Base-by-base conservation (phyloP, 305 asterid species). In the Fraxinus sp. region DNA sequence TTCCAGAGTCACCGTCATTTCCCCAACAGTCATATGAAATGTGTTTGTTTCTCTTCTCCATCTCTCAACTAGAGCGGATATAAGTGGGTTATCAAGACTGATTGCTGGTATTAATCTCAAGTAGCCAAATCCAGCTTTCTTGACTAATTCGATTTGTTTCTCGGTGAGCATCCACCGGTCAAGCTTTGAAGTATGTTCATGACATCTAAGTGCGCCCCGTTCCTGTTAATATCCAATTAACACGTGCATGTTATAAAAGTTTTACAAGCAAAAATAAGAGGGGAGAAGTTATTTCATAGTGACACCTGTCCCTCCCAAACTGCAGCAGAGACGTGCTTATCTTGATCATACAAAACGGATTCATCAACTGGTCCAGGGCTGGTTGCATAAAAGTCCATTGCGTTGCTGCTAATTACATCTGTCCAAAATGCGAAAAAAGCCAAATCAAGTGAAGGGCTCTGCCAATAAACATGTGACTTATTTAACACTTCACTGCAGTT, bases 1-100 rank as follows among this genome's bases (percentile, higher is more conserved):
- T 87, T 96, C 99, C 4, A 96, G 95, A 66, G 96, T 91, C 77
- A 94, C 92, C 1, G 97, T 94, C 99, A 96, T 96, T 88, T 96
- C 99, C 79, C 99, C 99, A 14, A 90, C 90, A 11, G 92, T 90
- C 91, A 93, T 88, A 85, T 96, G 98, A 85, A 96, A 96, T 46
- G 98, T 94, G 89, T 96, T 96, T 5, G 97, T 93, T 88, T 96
- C 97, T 84, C 92, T 93, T 84, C 99, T 90, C 98, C 97, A 94
- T 87, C 99, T 87, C 91, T 96, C 99, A 41, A 92, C 98, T 22
- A 96, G 86, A 11, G 99, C 95, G 39, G 98, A 96, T 75, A 96
- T 96, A 80, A 96, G 97, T 49, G 99, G 99, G 81, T 96, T 96
- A 88, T 96, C 99, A 83, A 96, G 93, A 88, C 97, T 94, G 36